phyloP scores from a whole-genome alignment of 2,329 filamentous ascomycete genomes.

The Ophiocordyceps unilateralis region DNA sequence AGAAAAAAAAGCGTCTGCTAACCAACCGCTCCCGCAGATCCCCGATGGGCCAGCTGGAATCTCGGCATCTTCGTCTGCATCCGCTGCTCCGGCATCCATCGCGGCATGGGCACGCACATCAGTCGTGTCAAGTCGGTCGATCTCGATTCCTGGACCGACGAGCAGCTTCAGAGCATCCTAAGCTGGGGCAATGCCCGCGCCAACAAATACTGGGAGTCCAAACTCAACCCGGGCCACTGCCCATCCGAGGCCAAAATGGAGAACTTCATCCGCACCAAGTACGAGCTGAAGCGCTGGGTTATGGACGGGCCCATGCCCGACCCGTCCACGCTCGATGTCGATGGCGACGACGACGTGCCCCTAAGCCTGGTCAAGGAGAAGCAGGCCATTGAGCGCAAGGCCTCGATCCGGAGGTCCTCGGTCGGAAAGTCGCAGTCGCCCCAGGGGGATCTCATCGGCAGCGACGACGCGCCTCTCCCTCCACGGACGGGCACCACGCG shows the following conservation, averaged over 20 bases:
- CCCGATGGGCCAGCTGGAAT: constrained; percentile 98
- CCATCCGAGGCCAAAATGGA: constrained; percentile 97
- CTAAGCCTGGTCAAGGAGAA: constrained; percentile 48
- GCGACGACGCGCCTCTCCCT: constrained; percentile 46
- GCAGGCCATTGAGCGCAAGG: constrained; percentile 42
- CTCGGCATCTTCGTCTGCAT: constrained; percentile 95
- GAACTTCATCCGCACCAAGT: constrained; percentile 98
- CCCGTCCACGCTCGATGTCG: constrained; percentile 67
- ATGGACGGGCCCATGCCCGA: constrained; percentile 95
- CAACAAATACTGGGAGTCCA: constrained; percentile 98
- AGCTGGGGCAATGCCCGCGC: constrained; percentile 92
- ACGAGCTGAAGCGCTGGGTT: constrained; percentile 97
- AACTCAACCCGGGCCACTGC: constrained; percentile 76
- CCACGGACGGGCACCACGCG: constrained; percentile 60
- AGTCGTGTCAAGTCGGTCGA: constrained; percentile 97
- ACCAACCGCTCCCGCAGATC: constrained; percentile 39
- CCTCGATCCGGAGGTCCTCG: constrained; percentile 42
- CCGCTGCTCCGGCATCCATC: constrained; percentile 93
- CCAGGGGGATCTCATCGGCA: constrained; percentile 68
- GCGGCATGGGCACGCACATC: constrained; percentile 97
- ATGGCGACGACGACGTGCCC: constrained; percentile 70
- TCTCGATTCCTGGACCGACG: constrained; percentile 95
- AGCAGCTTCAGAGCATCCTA: constrained; percentile 84
- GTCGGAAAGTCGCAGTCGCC: constrained; percentile 26
- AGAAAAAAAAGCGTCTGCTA: not conserved